These are phyloP conservation scores for Neocucurbitaria cava DNA, from an alignment of 2,329 filamentous ascomycete species.

Conservation along the genomic window DNA sequence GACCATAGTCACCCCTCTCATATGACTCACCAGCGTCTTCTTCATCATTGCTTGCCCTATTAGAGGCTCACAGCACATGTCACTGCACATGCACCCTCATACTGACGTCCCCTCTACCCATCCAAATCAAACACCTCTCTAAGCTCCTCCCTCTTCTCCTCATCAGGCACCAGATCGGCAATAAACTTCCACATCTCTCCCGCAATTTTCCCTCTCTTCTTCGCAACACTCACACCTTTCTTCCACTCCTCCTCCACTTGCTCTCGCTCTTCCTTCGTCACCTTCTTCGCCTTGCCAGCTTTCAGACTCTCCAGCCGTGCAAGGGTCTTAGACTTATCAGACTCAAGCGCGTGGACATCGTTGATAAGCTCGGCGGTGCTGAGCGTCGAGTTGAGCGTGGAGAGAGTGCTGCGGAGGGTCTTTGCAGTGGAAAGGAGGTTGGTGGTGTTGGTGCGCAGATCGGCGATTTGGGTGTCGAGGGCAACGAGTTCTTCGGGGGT, in stretches of 20 bases:
- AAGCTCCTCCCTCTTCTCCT: slow-evolving; percentile 56
- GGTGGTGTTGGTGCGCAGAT: slow-evolving; percentile 55
- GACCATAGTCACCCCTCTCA: not conserved
- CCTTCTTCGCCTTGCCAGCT: slow-evolving; percentile 52
- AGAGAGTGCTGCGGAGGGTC: slow-evolving; percentile 56
- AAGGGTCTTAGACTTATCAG: slow-evolving; percentile 52
- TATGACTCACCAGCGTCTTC: not conserved
- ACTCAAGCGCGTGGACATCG: slow-evolving; percentile 53
- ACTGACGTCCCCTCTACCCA: slow-evolving; percentile 27
- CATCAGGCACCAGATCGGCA: slow-evolving; percentile 56
- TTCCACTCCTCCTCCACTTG: slow-evolving; percentile 56
- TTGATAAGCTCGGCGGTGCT: slow-evolving; percentile 59
- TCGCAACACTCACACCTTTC: slow-evolving; percentile 50
- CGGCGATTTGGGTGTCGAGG: slow-evolving; percentile 58
- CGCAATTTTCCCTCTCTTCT: slow-evolving; percentile 57
- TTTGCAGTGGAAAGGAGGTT: slow-evolving; percentile 57
- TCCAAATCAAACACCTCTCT: slow-evolving; percentile 55
- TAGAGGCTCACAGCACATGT: not conserved
- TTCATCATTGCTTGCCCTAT: not conserved
- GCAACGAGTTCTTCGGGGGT: slow-evolving; percentile 57
- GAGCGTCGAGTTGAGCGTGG: slow-evolving; percentile 56
- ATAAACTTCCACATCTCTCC: slow-evolving; percentile 60
- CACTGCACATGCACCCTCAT: not conserved
- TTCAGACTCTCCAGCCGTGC: slow-evolving; percentile 52
- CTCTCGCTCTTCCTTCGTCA: slow-evolving; percentile 58